Conservation (phyloP, 306 rosid genomes). For the Quercus parvula region DNA sequence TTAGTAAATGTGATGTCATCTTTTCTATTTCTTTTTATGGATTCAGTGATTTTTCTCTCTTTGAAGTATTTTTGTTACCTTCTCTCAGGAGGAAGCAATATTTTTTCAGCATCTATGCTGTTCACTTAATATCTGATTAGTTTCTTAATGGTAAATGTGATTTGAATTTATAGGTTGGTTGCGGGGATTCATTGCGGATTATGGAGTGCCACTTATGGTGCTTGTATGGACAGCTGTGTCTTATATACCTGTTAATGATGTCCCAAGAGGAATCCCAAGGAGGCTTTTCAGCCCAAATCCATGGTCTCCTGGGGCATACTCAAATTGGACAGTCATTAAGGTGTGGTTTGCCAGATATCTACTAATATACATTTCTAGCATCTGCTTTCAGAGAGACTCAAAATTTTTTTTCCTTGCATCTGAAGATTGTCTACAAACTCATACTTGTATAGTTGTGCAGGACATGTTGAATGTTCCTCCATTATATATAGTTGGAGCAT, state of each 20-base stretch:
- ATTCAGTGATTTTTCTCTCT: neutral
- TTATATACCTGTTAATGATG: constrained; percentile 76
- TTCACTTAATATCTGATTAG: constrained; percentile 2
- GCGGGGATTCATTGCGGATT: constrained; percentile 83
- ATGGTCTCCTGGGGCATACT: constrained; percentile 93
- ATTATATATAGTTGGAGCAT: constrained; percentile 83
- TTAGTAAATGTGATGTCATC: constrained; percentile 2
- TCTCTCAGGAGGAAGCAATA: neutral
- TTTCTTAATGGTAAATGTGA: constrained; percentile 13
- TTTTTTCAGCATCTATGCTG: neutral
- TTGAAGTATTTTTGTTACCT: constrained; percentile 4
- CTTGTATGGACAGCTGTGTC: constrained; percentile 85
- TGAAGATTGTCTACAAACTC: constrained; percentile 24
- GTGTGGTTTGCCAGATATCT: constrained; percentile 30
- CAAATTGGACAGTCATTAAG: constrained; percentile 92
- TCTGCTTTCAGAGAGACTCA: neutral
- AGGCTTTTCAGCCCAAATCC: constrained; percentile 97
- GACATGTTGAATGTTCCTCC: constrained; percentile 87
- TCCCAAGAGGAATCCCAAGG: constrained; percentile 88
- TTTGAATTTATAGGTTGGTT: constrained; percentile 51
- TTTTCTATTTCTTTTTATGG: neutral
- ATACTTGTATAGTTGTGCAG: constrained; percentile 47
- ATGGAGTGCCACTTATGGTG: constrained; percentile 95
- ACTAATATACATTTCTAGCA: neutral
- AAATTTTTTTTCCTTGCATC: constrained; percentile 6